Evolutionary conservation across 2,329 filamentous ascomycete genomes (phyloP).

Genomic region (Scedosporium apiospermum): DNA sequence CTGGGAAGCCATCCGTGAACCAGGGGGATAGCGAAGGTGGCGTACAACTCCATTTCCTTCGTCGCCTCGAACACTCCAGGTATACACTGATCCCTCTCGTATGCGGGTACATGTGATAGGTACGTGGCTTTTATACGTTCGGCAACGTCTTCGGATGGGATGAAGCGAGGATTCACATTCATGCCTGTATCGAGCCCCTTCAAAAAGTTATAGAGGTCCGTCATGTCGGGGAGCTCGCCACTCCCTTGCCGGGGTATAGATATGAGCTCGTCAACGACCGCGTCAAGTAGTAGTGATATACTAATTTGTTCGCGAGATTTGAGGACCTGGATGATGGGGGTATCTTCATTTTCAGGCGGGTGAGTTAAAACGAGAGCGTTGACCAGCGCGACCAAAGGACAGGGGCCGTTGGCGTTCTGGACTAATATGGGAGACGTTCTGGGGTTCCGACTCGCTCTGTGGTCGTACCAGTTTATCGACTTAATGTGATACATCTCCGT

Average conservation of each 20-base stretch:
- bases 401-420: constrained; percentile 91
- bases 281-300: constrained; percentile 74
- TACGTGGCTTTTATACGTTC: constrained; percentile 41
- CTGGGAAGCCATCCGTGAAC: constrained; percentile 88
- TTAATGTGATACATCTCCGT: constrained; percentile 87
- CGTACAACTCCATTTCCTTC: constrained; percentile 80
- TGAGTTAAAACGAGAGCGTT: constrained; percentile 86
- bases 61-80: constrained; percentile 80
- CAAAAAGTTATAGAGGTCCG: constrained; percentile 79
- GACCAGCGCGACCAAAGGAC: constrained; percentile 83
- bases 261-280: constrained; percentile 88
- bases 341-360: constrained; percentile 48
- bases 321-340: constrained; percentile 69
- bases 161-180: constrained; percentile 92
- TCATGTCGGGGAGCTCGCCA: constrained; percentile 70
- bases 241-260: constrained; percentile 57
- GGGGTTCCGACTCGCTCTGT: constrained; percentile 46
- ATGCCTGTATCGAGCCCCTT: constrained; percentile 88
- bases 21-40: constrained; percentile 77
- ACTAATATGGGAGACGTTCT: constrained; percentile 79
- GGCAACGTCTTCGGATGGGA: constrained; percentile 44
- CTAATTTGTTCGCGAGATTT: constrained; percentile 79
- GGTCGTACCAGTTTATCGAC: constrained; percentile 77
- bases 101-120: constrained; percentile 41
- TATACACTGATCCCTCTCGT: constrained; percentile 33